These are phyloP conservation scores for Candida glucosophila DNA, from an alignment of 1,139 yeast species.

Conservation along the genomic window DNA sequence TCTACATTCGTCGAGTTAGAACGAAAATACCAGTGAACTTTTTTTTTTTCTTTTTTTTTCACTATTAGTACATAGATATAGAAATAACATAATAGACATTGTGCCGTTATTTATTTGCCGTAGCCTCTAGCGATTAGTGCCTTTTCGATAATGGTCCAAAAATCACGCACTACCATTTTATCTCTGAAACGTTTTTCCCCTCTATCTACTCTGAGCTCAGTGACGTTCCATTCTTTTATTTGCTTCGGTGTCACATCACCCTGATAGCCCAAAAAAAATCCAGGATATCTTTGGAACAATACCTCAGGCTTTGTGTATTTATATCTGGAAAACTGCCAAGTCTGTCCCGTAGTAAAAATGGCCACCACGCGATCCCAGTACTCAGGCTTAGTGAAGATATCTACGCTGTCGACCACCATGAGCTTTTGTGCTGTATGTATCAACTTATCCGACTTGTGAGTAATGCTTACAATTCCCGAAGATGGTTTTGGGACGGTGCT, in stretches of 20 bases:
- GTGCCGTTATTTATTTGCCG: conserved; percentile 12
- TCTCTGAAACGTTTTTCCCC: conserved; percentile 76
- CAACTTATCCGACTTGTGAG: conserved; percentile 49
- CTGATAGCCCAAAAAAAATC: conserved; percentile 66
- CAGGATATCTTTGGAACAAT: conserved; percentile 77
- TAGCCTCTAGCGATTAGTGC: conserved; percentile 42
- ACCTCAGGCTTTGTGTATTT: conserved; percentile 74
- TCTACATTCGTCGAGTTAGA: conserved; percentile 44
- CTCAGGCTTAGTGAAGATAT: conserved; percentile 85
- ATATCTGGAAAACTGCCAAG: conserved; percentile 91
- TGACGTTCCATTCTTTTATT: conserved; percentile 83
- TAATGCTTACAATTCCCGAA: conserved; percentile 40
- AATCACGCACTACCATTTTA: conserved; percentile 71
- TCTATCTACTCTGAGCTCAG: conserved; percentile 68
- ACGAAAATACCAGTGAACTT: conserved; percentile 22
- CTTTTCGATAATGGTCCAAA: conserved; percentile 74
- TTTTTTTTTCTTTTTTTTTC: conserved; percentile 1
- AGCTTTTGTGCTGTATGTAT: conserved; percentile 50
- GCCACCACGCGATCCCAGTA: conserved; percentile 97
- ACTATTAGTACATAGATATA: not conserved
- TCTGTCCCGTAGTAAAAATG: conserved; percentile 92
- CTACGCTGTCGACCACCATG: conserved; percentile 81
- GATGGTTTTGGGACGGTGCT: conserved; percentile 26
- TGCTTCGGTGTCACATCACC: conserved; percentile 76
- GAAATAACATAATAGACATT: conserved; percentile 6